Evolutionary conservation across 345 rosid species (phyloP), one percentile per base, ranked within the genome.

Genomic region (Hibiscus trionum): DNA sequence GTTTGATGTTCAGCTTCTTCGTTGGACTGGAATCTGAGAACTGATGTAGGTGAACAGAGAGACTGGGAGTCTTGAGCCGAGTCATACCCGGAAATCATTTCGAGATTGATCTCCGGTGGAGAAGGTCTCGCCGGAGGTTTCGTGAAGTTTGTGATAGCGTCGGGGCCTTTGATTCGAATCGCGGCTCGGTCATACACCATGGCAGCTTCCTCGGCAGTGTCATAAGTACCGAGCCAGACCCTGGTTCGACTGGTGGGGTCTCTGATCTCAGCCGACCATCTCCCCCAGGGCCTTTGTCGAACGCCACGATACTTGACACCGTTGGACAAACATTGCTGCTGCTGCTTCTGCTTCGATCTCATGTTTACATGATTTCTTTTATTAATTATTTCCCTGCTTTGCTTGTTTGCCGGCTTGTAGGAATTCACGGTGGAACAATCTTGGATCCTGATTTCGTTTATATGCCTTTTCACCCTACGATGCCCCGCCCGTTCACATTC

Each of bases 191-290:
- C 97, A 61, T 91, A 91, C 1, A 76, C 91, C 46, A 85, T 26
- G 5, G 97, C 96, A 4, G 97, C 97, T 72, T 89, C 93, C 77
- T 87, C 89, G 10, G 97, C 96, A 1, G 97, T 91, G 37, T 78
- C 78, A 21, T 67, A 89, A 12, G 97, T 89, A 1, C 97, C 96
- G 2, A 91, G 33, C 97, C 97, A 91, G 4, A 83, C 31, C 56
- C 97, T 75, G 9, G 75, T 69, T 31, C 85, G 75, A 16, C 76
- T 78, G 0, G 59, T 26, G 1, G 95, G 93, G 73, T 91, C 90
- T 17, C 97, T 80, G 77, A 91, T 91, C 88, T 91, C 97, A 11
- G 97, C 91, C 1, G 93, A 90, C 85, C 83, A 91, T 73, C 82
- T 83, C 0, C 97, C 97, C 95, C 95, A 89, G 1, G 88, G 90